Percentiles rank a stretch among this genome's conserved stretches.
Conservation (phyloP, 2,329 filamentous ascomycete genomes). For the Hirsutella rhossiliensis region DNA sequence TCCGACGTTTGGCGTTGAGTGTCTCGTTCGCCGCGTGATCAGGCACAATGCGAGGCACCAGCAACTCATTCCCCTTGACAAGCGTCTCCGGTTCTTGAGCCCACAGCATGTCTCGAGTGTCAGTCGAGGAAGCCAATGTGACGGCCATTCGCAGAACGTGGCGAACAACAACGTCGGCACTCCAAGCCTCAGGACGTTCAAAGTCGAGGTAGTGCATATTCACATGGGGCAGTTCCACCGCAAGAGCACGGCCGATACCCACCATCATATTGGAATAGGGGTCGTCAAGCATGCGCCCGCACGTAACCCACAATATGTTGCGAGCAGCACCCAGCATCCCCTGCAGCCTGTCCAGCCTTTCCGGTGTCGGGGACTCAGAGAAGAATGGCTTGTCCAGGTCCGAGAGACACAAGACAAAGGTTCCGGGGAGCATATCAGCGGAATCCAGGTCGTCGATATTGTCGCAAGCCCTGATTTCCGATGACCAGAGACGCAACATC, state of each 20-base stretch:
- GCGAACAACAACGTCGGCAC: not conserved
- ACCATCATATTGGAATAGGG: slow-evolving; percentile 9
- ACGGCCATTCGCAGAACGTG: not conserved
- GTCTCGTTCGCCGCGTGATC: not conserved
- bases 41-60: not conserved
- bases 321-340: slow-evolving; percentile 5
- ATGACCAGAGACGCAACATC: not conserved
- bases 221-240: slow-evolving; percentile 1
- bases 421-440: slow-evolving; percentile 1
- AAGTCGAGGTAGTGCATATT: slow-evolving; percentile 2
- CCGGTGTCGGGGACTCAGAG: slow-evolving; percentile 18
- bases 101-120: not conserved
- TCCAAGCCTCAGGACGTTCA: not conserved
- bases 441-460: not conserved
- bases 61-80: not conserved
- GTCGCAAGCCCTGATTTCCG: slow-evolving; percentile 4
- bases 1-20: not conserved
- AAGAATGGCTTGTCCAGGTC: slow-evolving; percentile 13
- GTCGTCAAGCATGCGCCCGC: slow-evolving; percentile 7
- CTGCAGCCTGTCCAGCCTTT: slow-evolving; percentile 8
- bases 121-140: not conserved
- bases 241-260: slow-evolving; percentile 2
- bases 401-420: not conserved
- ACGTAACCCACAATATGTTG: slow-evolving; percentile 12
- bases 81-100: not conserved